Base-by-base conservation (phyloP, 2,329 filamentous ascomycete species). In the Aspergillus fumigatus region DNA sequence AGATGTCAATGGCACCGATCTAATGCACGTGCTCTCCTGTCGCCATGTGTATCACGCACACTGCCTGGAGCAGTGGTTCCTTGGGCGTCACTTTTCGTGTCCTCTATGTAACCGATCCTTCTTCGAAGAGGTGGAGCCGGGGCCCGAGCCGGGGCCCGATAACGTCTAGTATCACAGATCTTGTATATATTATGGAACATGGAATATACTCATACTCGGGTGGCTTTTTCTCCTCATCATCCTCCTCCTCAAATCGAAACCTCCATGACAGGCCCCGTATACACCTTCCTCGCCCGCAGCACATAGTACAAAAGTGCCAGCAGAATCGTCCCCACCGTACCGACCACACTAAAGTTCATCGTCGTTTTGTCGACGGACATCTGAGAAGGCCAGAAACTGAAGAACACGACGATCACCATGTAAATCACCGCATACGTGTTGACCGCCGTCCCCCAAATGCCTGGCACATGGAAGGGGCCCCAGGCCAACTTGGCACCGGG, bases 321-420 rank as follows among this genome's bases (percentile, higher is more conserved):
- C 6, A 75, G 32, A 55, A 79, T 69, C 10, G 72, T 70, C 1
- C 70, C 70, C 25, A 66, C 59, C 21, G 79, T 79, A 40, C 81
- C 74, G 21, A 80, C 70, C 14, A 73, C 64, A 47, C 64, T 67
- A 10, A 61, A 83, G 64, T 84, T 83, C 73, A 82, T 81, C 2
- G 72, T 74, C 14, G 62, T 62, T 1, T 71, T 63, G 2, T 68
- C 74, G 1, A 79, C 74, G 1, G 67, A 59, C 38, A 73, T 66
- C 2, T 62, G 26, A 0, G 59, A 62, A 0, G 81, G 81, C 66
- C 80, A 82, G 59, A 80, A 80, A 48, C 73, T 72, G 61, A 82
- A 80, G 56, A 82, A 71, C 54, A 80, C 75, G 3, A 78, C 72
- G 47, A 79, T 72, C 1, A 73, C 62, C n/a, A 79, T 71, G 61